Conservation (phyloP, 495 filamentous ascomycete genomes). For the Pyronema domesticum region DNA sequence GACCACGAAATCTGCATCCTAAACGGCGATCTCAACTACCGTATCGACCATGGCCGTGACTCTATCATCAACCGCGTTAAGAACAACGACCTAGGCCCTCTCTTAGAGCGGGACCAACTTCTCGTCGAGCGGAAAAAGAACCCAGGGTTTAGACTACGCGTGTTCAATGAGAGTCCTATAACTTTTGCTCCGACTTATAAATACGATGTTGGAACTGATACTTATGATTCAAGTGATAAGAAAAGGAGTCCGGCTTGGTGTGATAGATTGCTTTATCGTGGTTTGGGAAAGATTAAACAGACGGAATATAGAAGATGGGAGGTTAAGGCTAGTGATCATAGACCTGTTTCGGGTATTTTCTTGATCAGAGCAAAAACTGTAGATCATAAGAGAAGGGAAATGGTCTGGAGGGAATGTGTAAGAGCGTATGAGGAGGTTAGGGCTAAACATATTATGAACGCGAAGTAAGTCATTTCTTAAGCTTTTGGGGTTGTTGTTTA, state of each 20-base stretch:
- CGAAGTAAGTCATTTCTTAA: conserved; percentile 28
- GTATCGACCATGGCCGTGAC: conserved; percentile 89
- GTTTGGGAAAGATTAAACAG: conserved; percentile 66
- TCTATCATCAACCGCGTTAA: conserved; percentile 71
- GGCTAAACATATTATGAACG: conserved; percentile 42
- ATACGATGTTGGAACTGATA: conserved; percentile 88
- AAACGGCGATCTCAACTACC: conserved; percentile 95
- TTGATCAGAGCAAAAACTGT: conserved; percentile 67
- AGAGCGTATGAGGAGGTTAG: conserved; percentile 53
- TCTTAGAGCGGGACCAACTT: conserved; percentile 89
- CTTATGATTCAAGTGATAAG: conserved; percentile 89
- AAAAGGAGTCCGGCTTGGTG: conserved; percentile 94
- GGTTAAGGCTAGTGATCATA: conserved; percentile 75
- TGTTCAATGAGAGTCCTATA: conserved; percentile 73
- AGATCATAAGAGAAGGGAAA: conserved; percentile 41
- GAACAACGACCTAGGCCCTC: conserved; percentile 60
- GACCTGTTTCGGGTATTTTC: conserved; percentile 77
- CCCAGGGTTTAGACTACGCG: conserved; percentile 68
- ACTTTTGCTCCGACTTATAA: conserved; percentile 94
- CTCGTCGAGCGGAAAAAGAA: conserved; percentile 72
- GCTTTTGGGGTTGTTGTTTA: too few relatives aligned
- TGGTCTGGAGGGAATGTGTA: conserved; percentile 51
- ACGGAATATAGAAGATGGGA: conserved; percentile 77
- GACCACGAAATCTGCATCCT: conserved; percentile 93
- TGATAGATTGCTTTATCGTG: conserved; percentile 76